Conservation (phyloP, 1,284 basidiomycete species). For the Malassezia japonica region DNA sequence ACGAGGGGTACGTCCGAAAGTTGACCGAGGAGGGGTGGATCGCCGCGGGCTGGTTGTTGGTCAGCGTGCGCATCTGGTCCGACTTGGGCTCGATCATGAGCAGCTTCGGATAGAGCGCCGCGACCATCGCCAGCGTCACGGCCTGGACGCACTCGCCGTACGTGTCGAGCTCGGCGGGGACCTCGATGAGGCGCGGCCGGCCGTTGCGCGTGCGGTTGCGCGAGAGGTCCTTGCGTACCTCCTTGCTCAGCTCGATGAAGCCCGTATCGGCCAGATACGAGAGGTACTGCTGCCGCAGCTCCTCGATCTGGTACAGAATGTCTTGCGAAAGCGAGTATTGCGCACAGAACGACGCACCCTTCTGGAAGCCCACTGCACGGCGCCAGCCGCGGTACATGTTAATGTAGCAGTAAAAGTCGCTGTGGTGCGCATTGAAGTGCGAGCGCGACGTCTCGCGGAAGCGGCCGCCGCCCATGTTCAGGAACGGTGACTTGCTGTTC, state of each 20-base stretch:
- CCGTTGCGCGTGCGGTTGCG: slow-evolving; percentile 51
- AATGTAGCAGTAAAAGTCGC: slow-evolving; percentile 83
- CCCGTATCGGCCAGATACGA: slow-evolving; percentile 69
- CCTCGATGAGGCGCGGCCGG: slow-evolving; percentile 60
- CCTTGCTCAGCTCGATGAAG: slow-evolving; percentile 65
- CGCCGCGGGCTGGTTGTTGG: slow-evolving; percentile 71
- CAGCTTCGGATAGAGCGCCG: slow-evolving; percentile 87
- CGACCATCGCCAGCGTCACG: slow-evolving; percentile 70
- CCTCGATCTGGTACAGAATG: slow-evolving; percentile 92
- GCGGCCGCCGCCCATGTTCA: background rate
- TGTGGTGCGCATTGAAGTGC: slow-evolving; percentile 70
- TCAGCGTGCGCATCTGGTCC: slow-evolving; percentile 65
- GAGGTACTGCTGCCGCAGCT: slow-evolving; percentile 85
- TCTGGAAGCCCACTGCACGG: slow-evolving; percentile 60
- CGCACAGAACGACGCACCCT: slow-evolving; percentile 59
- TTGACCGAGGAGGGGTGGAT: slow-evolving; percentile 69
- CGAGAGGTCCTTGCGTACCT: slow-evolving; percentile 63
- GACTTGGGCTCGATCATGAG: slow-evolving; percentile 59
- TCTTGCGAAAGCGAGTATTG: slow-evolving; percentile 74
- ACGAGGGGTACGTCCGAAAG: slow-evolving; percentile 18
- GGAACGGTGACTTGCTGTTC: slow-evolving; percentile 85
- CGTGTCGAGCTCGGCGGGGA: slow-evolving; percentile 61
- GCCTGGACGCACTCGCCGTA: slow-evolving; percentile 60
- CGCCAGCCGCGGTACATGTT: slow-evolving; percentile 85
- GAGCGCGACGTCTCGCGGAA: slow-evolving; percentile 62